phyloP scores from a whole-genome alignment of 768 basidiomycete species.

The Nidularia pulvinata region DNA sequence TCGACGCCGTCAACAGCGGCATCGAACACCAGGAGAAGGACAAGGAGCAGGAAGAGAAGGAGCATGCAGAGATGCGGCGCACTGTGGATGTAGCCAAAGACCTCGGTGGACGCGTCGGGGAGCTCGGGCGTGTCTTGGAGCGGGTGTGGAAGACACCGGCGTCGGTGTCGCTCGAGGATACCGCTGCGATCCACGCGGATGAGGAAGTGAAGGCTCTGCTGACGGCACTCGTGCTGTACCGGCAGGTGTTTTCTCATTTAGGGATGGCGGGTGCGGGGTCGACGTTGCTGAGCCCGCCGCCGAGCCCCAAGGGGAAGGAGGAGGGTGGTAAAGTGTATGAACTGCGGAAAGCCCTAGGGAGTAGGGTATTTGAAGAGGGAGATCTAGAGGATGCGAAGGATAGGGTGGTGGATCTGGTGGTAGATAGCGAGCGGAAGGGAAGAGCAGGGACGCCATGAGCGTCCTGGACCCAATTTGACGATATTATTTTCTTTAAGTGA shows the following conservation, averaged over 20 bases:
- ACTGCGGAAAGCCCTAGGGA: slow-evolving; percentile 56
- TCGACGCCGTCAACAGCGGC: slow-evolving; percentile 27
- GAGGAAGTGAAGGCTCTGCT: slow-evolving; percentile 54
- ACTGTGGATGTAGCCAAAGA: slow-evolving; percentile 62
- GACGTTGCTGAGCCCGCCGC: slow-evolving; percentile 58
- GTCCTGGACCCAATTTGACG: too few species aligned
- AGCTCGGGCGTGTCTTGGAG: slow-evolving; percentile 57
- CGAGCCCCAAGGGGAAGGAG: slow-evolving; percentile 35
- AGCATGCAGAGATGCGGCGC: slow-evolving; percentile 35
- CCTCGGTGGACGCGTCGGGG: slow-evolving; percentile 57
- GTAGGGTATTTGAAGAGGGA: slow-evolving; percentile 36
- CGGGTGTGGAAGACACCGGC: slow-evolving; percentile 45
- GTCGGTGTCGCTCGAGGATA: neutral
- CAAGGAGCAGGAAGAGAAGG: slow-evolving; percentile 27
- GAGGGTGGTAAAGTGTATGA: slow-evolving; percentile 29
- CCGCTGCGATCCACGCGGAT: slow-evolving; percentile 21
- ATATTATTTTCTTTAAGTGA: too few species aligned
- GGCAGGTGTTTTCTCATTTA: slow-evolving; percentile 50
- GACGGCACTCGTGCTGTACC: slow-evolving; percentile 59
- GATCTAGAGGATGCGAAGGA: slow-evolving; percentile 75
- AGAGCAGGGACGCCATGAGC: slow-evolving; percentile 1
- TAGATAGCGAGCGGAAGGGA: slow-evolving; percentile 36
- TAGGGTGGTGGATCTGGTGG: slow-evolving; percentile 72
- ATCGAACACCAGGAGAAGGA: slow-evolving; percentile 18
- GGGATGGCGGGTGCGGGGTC: slow-evolving; percentile 12